These are phyloP conservation scores for Aspergillus conjunctus DNA, from an alignment of 495 filamentous ascomycete species.

Conservation along the genomic window DNA sequence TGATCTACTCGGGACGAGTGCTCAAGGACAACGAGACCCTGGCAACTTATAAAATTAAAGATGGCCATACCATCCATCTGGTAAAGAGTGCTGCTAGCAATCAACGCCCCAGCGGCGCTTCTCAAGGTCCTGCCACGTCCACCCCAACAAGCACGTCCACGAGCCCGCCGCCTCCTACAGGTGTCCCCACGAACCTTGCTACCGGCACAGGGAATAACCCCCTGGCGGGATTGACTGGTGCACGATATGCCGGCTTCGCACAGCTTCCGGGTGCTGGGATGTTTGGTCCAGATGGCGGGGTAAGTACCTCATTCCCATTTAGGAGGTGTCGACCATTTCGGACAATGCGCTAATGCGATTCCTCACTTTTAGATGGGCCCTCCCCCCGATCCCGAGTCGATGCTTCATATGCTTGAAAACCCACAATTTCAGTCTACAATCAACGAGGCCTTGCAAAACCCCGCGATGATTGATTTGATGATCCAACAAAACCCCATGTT, in stretches of 20 bases:
- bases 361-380: constrained; percentile 75
- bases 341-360: constrained; percentile 24
- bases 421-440: constrained; percentile 79
- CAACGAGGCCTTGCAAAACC: constrained; percentile 94
- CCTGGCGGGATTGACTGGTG: constrained; percentile 87
- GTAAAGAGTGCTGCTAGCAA: constrained; percentile 96
- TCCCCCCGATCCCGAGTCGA: constrained; percentile 73
- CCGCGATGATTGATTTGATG: constrained; percentile 88
- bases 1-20: constrained; percentile 97
- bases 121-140: constrained; percentile 49
- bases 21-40: constrained; percentile 91
- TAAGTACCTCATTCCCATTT: constrained; percentile 54
- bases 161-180: constrained; percentile 52
- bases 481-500: constrained; percentile 86
- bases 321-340: not conserved
- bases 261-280: constrained; percentile 84
- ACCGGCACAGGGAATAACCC: constrained; percentile 90
- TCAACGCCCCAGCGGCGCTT: constrained; percentile 62
- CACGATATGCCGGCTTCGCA: constrained; percentile 89
- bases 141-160: constrained; percentile 54
- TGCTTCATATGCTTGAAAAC: constrained; percentile 84
- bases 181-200: constrained; percentile 87
- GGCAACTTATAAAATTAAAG: constrained; percentile 87
- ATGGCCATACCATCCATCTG: constrained; percentile 92
- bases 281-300: constrained; percentile 96